Conservation (phyloP, 1,139 yeast genomes). For the Taiozyma sp. region DNA sequence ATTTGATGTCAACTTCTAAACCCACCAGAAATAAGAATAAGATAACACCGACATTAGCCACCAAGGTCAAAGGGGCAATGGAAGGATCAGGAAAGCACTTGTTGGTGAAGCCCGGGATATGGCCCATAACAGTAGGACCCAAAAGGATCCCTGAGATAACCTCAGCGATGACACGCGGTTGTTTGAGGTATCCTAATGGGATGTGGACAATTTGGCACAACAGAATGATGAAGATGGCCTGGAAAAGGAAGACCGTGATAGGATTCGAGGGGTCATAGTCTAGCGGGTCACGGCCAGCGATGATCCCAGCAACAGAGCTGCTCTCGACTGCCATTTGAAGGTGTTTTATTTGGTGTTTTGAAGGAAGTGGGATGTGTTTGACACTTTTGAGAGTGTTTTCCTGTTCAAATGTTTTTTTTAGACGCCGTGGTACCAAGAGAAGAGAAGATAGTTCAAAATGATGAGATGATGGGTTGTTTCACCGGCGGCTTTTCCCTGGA, state of each 20-base stretch:
- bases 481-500: too few species aligned
- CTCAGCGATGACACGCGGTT: constrained; percentile 77
- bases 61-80: constrained; percentile 56
- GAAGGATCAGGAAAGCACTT: constrained; percentile 61
- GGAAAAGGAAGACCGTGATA: constrained; percentile 57
- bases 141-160: constrained; percentile 69
- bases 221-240: constrained; percentile 49
- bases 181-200: constrained; percentile 56
- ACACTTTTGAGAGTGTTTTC: too few species aligned
- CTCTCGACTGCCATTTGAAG: background rate
- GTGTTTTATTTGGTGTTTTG: background rate
- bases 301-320: constrained; percentile 52
- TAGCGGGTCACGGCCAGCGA: constrained; percentile 68
- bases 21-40: constrained; percentile 73
- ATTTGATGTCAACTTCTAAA: constrained; percentile 66
- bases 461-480: too few species aligned
- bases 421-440: too few species aligned
- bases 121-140: constrained; percentile 70
- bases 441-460: too few species aligned
- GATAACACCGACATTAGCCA: constrained; percentile 71
- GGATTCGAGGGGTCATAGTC: constrained; percentile 52
- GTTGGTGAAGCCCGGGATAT: constrained; percentile 58
- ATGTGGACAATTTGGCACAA: constrained; percentile 52
- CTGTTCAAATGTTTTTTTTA: too few species aligned
- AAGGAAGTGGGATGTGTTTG: background rate